A percentile compares a stretch with the other conserved stretches of the same genome.
Conservation (phyloP, 495 filamentous ascomycete species). For the Chlorociboria aeruginascens region DNA sequence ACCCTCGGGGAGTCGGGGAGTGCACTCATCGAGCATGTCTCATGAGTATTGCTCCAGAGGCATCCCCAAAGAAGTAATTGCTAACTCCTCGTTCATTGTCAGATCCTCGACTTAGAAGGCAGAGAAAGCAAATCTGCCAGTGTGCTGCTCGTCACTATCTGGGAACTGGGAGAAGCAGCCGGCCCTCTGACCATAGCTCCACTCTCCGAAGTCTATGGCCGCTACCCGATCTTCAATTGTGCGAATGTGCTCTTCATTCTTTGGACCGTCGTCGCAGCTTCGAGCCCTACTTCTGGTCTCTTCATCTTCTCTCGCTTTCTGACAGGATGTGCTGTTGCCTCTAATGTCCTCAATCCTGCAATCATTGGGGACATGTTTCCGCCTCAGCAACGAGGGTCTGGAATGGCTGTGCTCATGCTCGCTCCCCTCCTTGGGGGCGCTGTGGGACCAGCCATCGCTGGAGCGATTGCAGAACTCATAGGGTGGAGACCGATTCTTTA, state of each 20-base stretch:
- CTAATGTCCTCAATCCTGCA: slow-evolving; percentile 44
- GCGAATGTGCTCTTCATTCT: slow-evolving; percentile 40
- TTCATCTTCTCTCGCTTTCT: slow-evolving; percentile 37
- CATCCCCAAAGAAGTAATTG: no score
- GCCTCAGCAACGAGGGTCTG: slow-evolving; percentile 35
- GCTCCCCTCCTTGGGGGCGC: slow-evolving; percentile 31
- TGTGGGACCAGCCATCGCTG: slow-evolving; percentile 42
- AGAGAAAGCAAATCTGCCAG: slow-evolving; percentile 29
- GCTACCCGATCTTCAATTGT: slow-evolving; percentile 39
- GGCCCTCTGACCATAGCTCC: slow-evolving; percentile 49
- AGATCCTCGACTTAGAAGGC: slow-evolving; percentile 32
- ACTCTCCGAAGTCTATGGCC: slow-evolving; percentile 42
- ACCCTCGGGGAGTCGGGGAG: no score
- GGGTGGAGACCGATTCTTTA: slow-evolving; percentile 48
- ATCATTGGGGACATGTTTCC: slow-evolving; percentile 47
- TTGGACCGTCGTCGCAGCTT: slow-evolving; percentile 30
- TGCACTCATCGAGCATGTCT: no score
- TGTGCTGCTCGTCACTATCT: slow-evolving; percentile 46
- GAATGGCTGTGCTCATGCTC: slow-evolving; percentile 36
- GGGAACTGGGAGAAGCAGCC: slow-evolving; percentile 42
- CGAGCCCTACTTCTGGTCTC: slow-evolving; percentile 25
- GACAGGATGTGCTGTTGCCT: slow-evolving; percentile 39
- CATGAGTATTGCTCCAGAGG: no score
- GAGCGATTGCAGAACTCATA: slow-evolving; percentile 34
- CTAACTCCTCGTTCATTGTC: no score